A percentile compares a stretch with the other conserved stretches of the same genome.
phyloP scores from a whole-genome alignment of 495 filamentous ascomycete genomes.

The Aspergillus nidulans region DNA sequence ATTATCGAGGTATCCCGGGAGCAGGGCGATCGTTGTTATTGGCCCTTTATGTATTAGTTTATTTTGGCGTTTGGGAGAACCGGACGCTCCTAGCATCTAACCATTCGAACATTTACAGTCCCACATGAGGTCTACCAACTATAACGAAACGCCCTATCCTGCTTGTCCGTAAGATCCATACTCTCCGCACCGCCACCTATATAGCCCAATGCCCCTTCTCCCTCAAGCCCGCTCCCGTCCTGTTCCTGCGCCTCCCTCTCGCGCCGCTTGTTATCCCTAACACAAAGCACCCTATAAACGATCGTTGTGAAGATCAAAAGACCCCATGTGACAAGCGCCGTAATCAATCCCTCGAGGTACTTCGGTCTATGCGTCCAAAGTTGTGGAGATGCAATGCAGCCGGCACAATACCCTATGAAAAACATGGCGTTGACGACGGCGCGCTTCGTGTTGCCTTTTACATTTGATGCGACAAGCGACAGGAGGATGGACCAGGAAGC shows the following conservation, averaged over 20 bases:
- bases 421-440: conserved; percentile 38
- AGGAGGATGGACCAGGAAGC: conserved; percentile 52
- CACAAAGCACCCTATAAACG: conserved; percentile 23
- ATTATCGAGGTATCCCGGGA: no score
- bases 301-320: conserved; percentile 19
- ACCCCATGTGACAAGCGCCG: conserved; percentile 28
- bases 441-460: conserved; percentile 63
- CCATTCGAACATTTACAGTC: no score
- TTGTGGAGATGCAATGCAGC: conserved; percentile 29
- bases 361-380: conserved; percentile 27
- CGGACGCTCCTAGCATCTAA: no score
- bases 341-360: conserved; percentile 25
- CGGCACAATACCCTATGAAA: conserved; percentile 36
- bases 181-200: neutral
- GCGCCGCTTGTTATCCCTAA: conserved; percentile 16
- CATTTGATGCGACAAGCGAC: conserved; percentile 49
- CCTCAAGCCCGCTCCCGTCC: neutral
- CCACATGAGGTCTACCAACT: neutral
- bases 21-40: no score
- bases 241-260: neutral
- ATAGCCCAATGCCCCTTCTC: neutral
- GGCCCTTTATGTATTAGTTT: no score
- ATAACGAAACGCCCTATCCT: neutral
- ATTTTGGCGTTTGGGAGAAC: no score
- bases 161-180: neutral